Evolutionary conservation across 2,329 filamentous ascomycete genomes (phyloP).

Genomic region (Diaporthe vaccinii): DNA sequence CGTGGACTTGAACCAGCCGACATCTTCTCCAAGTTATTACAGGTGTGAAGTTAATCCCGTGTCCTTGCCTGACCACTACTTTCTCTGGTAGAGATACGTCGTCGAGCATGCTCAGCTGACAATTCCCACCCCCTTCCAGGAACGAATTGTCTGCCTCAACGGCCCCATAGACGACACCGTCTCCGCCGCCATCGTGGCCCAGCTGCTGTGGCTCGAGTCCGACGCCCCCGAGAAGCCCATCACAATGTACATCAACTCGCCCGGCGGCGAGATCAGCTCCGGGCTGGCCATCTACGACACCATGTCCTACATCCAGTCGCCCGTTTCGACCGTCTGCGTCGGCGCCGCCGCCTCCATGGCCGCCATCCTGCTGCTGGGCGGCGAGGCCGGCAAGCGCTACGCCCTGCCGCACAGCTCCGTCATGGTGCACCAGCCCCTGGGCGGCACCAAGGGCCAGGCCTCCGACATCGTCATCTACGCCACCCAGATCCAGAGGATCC

Average conservation of each 20-base stretch:
- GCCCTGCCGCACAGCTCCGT: conserved; percentile 93
- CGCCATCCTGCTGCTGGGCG: conserved; percentile 87
- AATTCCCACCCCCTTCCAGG: conserved; percentile 59
- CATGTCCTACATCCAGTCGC: conserved; percentile 95
- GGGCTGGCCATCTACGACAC: conserved; percentile 96
- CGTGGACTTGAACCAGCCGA: conserved; percentile 68
- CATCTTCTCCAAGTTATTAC: conserved; percentile 84
- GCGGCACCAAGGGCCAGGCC: conserved; percentile 75
- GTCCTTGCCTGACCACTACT: not conserved
- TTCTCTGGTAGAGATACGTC: not conserved
- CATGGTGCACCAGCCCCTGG: conserved; percentile 97
- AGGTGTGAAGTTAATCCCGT: conserved; percentile 61
- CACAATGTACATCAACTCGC: conserved; percentile 97
- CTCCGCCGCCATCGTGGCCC: conserved; percentile 94
- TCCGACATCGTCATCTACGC: conserved; percentile 96
- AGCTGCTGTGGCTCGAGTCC: conserved; percentile 97
- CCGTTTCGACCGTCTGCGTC: conserved; percentile 94
- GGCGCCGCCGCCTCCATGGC: conserved; percentile 98
- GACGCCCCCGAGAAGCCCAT: conserved; percentile 96
- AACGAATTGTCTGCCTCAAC: conserved; percentile 95
- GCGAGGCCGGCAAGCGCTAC: conserved; percentile 85
- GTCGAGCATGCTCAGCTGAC: conserved; percentile 49
- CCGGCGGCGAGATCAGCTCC: conserved; percentile 92
- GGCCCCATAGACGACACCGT: conserved; percentile 91
- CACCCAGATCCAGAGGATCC: conserved; percentile 91